phyloP scores from a whole-genome alignment of 345 rosid species.

The Abelmoschus esculentus region DNA sequence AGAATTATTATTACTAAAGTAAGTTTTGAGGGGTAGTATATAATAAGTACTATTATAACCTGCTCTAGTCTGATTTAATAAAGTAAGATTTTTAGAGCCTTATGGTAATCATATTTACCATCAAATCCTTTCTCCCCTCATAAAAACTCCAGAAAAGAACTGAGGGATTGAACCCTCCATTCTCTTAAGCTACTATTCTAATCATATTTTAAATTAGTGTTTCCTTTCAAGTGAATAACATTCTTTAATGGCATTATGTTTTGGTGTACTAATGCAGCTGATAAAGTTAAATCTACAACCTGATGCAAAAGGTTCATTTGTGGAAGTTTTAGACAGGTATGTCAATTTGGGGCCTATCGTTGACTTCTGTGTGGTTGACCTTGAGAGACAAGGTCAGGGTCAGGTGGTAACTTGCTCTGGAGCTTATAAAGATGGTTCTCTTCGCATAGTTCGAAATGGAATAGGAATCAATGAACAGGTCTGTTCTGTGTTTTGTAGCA shows the following conservation, averaged over 20 bases:
- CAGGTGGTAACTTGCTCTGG: slow-evolving; percentile 98
- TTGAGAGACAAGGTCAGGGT: slow-evolving; percentile 97
- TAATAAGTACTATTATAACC: too few relatives aligned
- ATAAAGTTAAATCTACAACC: slow-evolving; percentile 76
- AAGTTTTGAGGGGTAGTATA: too few relatives aligned
- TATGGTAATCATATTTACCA: background rate
- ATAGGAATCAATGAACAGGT: slow-evolving; percentile 98
- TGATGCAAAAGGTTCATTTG: slow-evolving; percentile 85
- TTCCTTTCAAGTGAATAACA: background rate
- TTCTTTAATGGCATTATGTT: background rate
- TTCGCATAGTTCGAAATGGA: slow-evolving; percentile 88
- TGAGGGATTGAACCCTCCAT: background rate
- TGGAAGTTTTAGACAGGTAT: slow-evolving; percentile 75
- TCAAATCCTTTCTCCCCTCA: background rate
- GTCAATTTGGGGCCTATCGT: slow-evolving; percentile 94
- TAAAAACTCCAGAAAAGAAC: background rate
- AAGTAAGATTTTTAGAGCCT: background rate
- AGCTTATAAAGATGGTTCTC: slow-evolving; percentile 95
- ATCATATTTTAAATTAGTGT: background rate
- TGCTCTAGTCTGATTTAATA: background rate
- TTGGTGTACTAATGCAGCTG: slow-evolving; percentile 39
- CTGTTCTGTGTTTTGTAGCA: background rate
- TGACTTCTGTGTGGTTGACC: slow-evolving; percentile 91
- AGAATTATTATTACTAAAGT: background rate
- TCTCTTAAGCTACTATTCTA: background rate